Percentiles rank a stretch among this genome's conserved stretches.
Conservation (phyloP, 257 asterid species). For the Knoxia roxburghii region DNA sequence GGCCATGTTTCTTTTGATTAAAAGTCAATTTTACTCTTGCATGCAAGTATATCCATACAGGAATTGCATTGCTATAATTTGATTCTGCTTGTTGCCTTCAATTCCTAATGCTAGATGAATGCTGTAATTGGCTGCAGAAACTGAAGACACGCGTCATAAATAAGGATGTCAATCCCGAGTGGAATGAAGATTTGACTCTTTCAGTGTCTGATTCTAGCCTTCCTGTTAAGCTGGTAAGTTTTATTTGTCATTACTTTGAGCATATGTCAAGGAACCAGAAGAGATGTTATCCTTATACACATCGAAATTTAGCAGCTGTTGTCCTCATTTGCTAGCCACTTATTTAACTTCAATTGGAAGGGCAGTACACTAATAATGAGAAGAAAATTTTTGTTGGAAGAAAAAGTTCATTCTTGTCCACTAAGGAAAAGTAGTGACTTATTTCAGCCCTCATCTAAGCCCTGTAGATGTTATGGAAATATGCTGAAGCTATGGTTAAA, state of each 20-base stretch:
- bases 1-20: background rate
- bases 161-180: slow-evolving; percentile 79
- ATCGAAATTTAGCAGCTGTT: background rate
- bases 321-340: background rate
- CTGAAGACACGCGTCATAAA: slow-evolving; percentile 75
- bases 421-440: background rate
- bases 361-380: background rate
- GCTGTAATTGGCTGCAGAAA: slow-evolving; percentile 40
- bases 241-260: slow-evolving; percentile 5
- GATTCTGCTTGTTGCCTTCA: slow-evolving; percentile 2
- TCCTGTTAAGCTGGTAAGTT: slow-evolving; percentile 49
- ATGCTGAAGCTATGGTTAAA: background rate
- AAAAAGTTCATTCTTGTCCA: background rate
- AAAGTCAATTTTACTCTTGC: background rate
- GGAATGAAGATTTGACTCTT: slow-evolving; percentile 89
- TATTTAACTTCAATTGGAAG: background rate
- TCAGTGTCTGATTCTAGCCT: slow-evolving; percentile 45
- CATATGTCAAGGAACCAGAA: background rate
- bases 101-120: background rate
- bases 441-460: background rate
- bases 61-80: background rate
- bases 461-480: background rate
- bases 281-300: background rate
- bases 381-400: background rate
- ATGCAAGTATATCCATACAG: too few species aligned